Conservation (phyloP, 805 yeast species). For the Kurtzmaniella fragi region DNA sequence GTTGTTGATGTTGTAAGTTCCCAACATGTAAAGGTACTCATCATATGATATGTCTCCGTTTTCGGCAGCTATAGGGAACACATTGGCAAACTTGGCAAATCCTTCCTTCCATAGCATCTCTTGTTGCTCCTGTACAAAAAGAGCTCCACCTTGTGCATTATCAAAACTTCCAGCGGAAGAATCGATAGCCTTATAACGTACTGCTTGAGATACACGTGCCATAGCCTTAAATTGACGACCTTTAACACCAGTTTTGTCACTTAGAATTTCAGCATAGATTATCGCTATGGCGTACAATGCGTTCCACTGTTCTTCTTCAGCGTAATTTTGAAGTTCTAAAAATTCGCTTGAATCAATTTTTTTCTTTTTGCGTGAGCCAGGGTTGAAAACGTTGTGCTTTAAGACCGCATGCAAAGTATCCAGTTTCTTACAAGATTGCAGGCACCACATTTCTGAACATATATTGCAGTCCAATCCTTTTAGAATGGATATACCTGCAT, state of each 20-base stretch:
- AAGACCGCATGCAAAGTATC: constrained; percentile 49
- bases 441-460: constrained; percentile 71
- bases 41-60: constrained; percentile 35
- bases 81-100: constrained; percentile 41
- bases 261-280: constrained; percentile 42
- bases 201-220: constrained; percentile 66
- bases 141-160: constrained; percentile 46
- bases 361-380: constrained; percentile 22
- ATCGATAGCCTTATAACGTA: constrained; percentile 54
- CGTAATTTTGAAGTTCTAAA: constrained; percentile 52
- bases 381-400: constrained; percentile 46
- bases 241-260: constrained; percentile 38
- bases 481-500: constrained; percentile 25
- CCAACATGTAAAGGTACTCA: constrained; percentile 57
- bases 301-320: constrained; percentile 61
- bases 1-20: constrained; percentile 72
- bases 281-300: constrained; percentile 64
- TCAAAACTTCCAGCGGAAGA: constrained; percentile 54
- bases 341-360: constrained; percentile 45
- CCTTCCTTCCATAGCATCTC: constrained; percentile 59
- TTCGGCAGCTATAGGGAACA: constrained; percentile 39
- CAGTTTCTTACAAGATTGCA: constrained; percentile 49
- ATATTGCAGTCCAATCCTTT: constrained; percentile 60
- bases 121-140: constrained; percentile 51
- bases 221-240: constrained; percentile 51